Base-by-base conservation (phyloP, 768 basidiomycete species). In the Hebeloma cylindrosporum region DNA sequence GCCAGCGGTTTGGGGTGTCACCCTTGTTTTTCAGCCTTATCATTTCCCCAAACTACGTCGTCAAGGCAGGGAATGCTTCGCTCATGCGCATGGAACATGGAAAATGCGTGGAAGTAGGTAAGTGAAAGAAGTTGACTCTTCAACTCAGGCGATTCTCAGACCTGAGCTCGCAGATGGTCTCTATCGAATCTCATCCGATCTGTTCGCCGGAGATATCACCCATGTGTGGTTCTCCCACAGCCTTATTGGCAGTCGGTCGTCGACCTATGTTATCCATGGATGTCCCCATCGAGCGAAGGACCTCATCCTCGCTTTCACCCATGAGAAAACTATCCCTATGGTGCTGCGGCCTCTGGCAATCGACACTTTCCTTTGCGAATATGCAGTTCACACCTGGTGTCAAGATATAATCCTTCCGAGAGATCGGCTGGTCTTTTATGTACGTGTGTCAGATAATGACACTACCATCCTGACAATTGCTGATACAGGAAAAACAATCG, bases 281-380 rank as follows among this genome's bases (percentile, higher is more conserved):
- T 36, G 25, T 20, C 26, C 46, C 3, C 7, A 33, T 21, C 32
- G 13, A 3, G 32, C 31, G n/a, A 48, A 30, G 20, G 10, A 36
- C 13, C 10, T 21, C 5, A 41, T 48, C 21, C 25, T 48, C 9
- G 16, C 27, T 14, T 48, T 11, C 16, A 14, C 39, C 10, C 30
- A 48, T 5, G 7, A 34, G 10, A 10, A 27, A 21, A 36, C 11
- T n/a, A n/a, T n/a, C 8, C 11, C 23, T 5, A 2, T 37, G 28
- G 40, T 54, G 9, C 46, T 51, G 2, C 46, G 48, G 11, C 50
- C 56, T 36, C 31, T 51, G 11, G 43, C 47, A 3, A 23, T 55
- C 1, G 54, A 55, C 40, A 45, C 40, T 1, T 50, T 51, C 27
- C 28, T 55, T 5, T 35, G 37, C 10, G 54, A 51, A 28, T 40